A percentile compares a stretch with the other conserved stretches of the same genome.
phyloP scores from a whole-genome alignment of 2,329 filamentous ascomycete species.

The Apiospora pterosperma region DNA sequence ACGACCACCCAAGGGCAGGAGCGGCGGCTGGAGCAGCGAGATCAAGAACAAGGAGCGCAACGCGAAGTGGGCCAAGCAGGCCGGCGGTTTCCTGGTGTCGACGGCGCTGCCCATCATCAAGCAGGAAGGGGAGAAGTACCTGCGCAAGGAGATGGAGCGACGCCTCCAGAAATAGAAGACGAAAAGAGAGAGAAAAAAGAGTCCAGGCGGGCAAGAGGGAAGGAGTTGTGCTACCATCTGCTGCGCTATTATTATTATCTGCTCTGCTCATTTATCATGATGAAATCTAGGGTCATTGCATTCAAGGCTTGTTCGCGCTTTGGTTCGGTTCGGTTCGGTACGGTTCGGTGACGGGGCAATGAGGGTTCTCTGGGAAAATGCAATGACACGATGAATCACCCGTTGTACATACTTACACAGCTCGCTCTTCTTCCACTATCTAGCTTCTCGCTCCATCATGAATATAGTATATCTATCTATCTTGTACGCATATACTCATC shows the following conservation, averaged over 20 bases:
- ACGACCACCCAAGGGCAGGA: not conserved
- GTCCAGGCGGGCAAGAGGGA: no score
- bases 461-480: not conserved
- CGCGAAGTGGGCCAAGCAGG: not conserved
- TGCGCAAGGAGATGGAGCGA: slow-evolving; percentile 1
- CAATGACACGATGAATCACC: not conserved
- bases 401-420: not conserved
- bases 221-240: no score
- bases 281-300: not conserved
- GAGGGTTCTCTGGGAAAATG: not conserved
- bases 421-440: not conserved
- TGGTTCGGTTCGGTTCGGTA: not conserved
- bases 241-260: no score
- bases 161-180: not conserved
- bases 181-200: not conserved
- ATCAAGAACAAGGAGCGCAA: not conserved
- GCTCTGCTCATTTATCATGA: not conserved
- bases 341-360: not conserved
- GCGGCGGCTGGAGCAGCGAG: no score
- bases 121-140: slow-evolving; percentile 3
- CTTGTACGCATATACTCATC: no score
- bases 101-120: slow-evolving; percentile 4
- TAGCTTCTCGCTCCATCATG: not conserved
- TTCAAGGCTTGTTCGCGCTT: not conserved
- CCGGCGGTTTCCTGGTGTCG: not conserved